A percentile compares a stretch with the other conserved stretches of the same genome.
phyloP scores from a whole-genome alignment of 2,329 filamentous ascomycete genomes.

The Endothia cerciana region DNA sequence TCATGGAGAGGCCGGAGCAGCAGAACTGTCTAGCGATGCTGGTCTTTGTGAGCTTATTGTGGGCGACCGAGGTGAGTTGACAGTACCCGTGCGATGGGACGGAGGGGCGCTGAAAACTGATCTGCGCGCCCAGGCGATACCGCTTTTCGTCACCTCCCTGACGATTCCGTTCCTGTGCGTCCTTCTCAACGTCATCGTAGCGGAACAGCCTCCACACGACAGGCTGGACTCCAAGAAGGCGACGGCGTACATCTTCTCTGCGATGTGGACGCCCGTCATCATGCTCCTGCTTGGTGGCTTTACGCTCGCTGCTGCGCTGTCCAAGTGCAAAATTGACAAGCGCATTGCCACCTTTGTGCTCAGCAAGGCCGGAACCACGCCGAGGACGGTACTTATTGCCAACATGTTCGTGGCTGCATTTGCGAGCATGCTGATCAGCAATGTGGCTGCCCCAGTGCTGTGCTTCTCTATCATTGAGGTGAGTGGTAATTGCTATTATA shows the following conservation, averaged over 20 bases:
- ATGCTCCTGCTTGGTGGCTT: slow-evolving; percentile 97
- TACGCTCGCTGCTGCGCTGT: slow-evolving; percentile 90
- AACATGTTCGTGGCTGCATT: slow-evolving; percentile 99
- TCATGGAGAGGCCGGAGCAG: slow-evolving; percentile 86
- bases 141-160: slow-evolving; percentile 93
- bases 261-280: slow-evolving; percentile 99
- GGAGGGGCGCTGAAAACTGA: slow-evolving; percentile 6
- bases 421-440: slow-evolving; percentile 98
- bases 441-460: slow-evolving; percentile 93
- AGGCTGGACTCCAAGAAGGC: slow-evolving; percentile 81
- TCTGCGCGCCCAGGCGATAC: slow-evolving; percentile 69
- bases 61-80: slow-evolving; percentile 83
- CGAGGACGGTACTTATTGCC: slow-evolving; percentile 86
- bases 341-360: slow-evolving; percentile 94
- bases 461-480: slow-evolving; percentile 98
- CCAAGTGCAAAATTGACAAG: slow-evolving; percentile 97
- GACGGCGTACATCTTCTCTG: slow-evolving; percentile 81
- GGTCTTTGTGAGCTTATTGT: slow-evolving; percentile 89
- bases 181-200: slow-evolving; percentile 79
- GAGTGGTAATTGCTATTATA: slow-evolving; percentile 36
- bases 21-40: slow-evolving; percentile 95
- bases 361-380: slow-evolving; percentile 92
- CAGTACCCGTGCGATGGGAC: neutral
- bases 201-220: slow-evolving; percentile 67
- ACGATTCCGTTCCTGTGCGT: slow-evolving; percentile 93